Conservation (phyloP, 768 basidiomycete genomes). For the Mycena maculata region DNA sequence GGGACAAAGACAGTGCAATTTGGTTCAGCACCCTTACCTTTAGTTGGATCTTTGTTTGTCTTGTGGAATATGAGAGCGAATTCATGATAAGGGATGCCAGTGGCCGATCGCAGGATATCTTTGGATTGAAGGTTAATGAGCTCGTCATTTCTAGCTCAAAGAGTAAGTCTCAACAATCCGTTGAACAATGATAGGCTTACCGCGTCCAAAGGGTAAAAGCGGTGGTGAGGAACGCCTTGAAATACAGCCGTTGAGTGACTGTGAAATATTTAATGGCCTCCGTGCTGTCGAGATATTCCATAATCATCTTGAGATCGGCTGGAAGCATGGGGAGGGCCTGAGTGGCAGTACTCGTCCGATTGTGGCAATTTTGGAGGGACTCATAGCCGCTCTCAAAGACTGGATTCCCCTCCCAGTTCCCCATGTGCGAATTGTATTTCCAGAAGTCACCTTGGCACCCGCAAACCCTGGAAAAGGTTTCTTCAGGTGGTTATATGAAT, state of each 20-base stretch:
- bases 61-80: constrained; percentile 36
- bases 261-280: constrained; percentile 10
- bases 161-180: neutral
- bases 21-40: too few relatives aligned
- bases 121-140: constrained; percentile 30
- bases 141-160: constrained; percentile 29
- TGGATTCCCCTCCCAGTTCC: constrained; percentile 37
- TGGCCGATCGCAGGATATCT: constrained; percentile 6
- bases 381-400: constrained; percentile 34
- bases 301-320: constrained; percentile 31
- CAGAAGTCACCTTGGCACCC: constrained; percentile 36
- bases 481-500: neutral
- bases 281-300: constrained; percentile 25
- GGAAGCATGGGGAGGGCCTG: constrained; percentile 38
- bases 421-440: constrained; percentile 26
- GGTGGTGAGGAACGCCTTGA: constrained; percentile 36
- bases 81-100: constrained; percentile 24
- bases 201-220: constrained; percentile 36
- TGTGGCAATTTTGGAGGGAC: constrained; percentile 32
- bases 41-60: constrained; percentile 38
- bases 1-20: too few relatives aligned
- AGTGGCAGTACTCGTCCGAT: constrained; percentile 26
- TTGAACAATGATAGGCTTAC: neutral
- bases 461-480: constrained; percentile 11
- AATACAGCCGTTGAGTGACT: constrained; percentile 26